Percentiles rank a stretch among this genome's conserved stretches.
Conservation (phyloP, 257 asterid species). For the Capsicum chinense region DNA sequence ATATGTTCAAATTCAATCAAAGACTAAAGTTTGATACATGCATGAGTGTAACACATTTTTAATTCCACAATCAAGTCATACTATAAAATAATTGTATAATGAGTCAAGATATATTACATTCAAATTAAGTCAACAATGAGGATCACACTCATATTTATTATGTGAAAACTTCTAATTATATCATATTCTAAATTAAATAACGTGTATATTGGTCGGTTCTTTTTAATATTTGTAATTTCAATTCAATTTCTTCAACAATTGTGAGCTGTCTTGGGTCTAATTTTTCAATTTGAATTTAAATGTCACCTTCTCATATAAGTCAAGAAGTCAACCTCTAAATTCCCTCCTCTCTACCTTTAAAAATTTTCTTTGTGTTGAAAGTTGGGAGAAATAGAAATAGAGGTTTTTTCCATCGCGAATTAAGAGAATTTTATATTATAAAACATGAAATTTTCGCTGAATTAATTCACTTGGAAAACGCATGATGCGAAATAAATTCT, state of each 20-base stretch:
- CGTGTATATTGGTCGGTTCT: background rate
- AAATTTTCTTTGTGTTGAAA: background rate
- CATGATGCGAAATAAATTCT: no score
- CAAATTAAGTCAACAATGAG: background rate
- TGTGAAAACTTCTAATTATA: background rate
- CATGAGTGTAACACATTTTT: background rate
- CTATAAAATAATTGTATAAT: background rate
- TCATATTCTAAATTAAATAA: background rate
- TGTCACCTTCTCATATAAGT: background rate
- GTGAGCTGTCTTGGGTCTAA: background rate
- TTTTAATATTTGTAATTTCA: background rate
- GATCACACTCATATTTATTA: background rate
- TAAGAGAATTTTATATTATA: no score
- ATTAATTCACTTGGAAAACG: no score
- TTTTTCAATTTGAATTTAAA: background rate
- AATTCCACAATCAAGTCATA: background rate
- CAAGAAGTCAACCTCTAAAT: background rate
- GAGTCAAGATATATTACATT: background rate
- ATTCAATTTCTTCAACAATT: background rate
- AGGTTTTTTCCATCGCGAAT: no score
- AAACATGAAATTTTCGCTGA: no score
- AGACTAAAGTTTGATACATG: background rate
- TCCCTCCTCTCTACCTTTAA: background rate
- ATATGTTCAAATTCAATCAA: background rate
- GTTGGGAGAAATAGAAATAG: background rate